phyloP scores from a whole-genome alignment of 345 rosid species.

The Citrus inodora region DNA sequence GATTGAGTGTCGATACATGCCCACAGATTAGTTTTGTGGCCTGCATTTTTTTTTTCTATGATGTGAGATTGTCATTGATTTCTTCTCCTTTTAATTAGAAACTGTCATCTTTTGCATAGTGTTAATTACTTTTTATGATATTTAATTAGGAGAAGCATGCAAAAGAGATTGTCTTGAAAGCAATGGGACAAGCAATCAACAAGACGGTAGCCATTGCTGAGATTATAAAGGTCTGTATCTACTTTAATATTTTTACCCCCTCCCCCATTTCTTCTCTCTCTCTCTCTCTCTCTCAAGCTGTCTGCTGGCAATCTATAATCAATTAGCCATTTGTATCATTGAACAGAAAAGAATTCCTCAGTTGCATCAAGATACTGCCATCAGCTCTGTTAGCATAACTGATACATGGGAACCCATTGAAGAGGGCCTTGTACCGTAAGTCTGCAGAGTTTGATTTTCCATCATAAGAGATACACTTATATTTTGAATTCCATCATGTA shows the following conservation, averaged over 20 bases:
- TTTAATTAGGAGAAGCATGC: constrained; percentile 56
- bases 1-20: neutral
- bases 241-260: neutral
- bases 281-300: neutral
- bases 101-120: neutral
- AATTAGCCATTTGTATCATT: neutral
- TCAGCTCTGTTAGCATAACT: constrained; percentile 86
- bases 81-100: neutral
- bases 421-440: constrained; percentile 93
- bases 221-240: constrained; percentile 59
- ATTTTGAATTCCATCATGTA: neutral
- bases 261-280: neutral
- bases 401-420: constrained; percentile 97
- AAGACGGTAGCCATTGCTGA: constrained; percentile 83
- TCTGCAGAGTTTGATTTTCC: constrained; percentile 10
- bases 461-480: neutral
- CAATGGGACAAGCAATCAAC: constrained; percentile 96
- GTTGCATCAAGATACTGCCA: constrained; percentile 84
- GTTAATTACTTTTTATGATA: constrained; percentile 1
- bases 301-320: neutral
- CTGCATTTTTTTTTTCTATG: neutral
- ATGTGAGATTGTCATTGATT: neutral
- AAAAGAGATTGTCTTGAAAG: constrained; percentile 76
- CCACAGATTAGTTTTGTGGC: neutral
- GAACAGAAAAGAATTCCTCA: constrained; percentile 70